A percentile compares a stretch with the other conserved stretches of the same genome.
These are phyloP conservation scores for Barbarea vulgaris DNA, from an alignment of 345 rosid genomes.

Conservation along the genomic window DNA sequence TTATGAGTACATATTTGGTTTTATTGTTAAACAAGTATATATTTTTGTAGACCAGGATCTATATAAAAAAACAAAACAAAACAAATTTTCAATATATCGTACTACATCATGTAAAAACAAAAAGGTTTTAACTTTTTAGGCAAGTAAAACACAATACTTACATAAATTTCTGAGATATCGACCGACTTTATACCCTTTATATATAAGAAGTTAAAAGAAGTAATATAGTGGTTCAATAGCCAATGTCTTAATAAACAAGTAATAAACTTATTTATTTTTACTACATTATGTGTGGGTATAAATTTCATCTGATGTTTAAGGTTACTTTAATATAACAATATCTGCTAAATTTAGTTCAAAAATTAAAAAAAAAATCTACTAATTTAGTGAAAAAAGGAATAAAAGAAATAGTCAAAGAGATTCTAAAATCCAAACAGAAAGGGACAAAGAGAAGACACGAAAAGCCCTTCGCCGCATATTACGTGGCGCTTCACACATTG, in stretches of 20 bases:
- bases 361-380: background rate
- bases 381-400: background rate
- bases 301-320: background rate
- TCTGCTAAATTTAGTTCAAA: background rate
- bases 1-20: background rate
- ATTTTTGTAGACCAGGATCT: background rate
- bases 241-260: slow-evolving; percentile 5
- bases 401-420: slow-evolving; percentile 40
- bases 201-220: background rate
- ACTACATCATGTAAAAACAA: background rate
- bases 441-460: slow-evolving; percentile 41
- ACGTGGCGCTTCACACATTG: slow-evolving; percentile 41
- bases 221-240: background rate
- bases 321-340: background rate
- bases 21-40: background rate
- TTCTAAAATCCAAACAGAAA: slow-evolving; percentile 39
- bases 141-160: slow-evolving; percentile 3
- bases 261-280: background rate
- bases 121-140: slow-evolving; percentile 26
- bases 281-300: background rate
- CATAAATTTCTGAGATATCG: slow-evolving; percentile 7
- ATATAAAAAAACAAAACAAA: background rate
- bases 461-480: slow-evolving; percentile 26
- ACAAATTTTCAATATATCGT: background rate
- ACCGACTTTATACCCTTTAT: slow-evolving; percentile 17